These are phyloP conservation scores for Lipomyces starkeyi DNA, from an alignment of 805 yeast species.

Conservation along the genomic window DNA sequence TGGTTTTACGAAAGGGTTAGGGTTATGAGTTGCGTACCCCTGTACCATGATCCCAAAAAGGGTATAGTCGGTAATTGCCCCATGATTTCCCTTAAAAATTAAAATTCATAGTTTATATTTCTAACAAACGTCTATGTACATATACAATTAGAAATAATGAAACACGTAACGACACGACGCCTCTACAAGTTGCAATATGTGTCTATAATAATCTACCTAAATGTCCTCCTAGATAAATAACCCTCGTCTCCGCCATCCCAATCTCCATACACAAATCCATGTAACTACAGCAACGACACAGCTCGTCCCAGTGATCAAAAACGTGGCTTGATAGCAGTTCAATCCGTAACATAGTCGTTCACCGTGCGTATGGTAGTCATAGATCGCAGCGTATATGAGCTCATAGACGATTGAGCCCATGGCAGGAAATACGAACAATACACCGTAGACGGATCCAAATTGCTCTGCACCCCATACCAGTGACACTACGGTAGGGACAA, in stretches of 20 bases:
- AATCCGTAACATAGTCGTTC: slow-evolving; percentile 33
- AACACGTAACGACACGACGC: not conserved
- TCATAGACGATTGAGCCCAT: slow-evolving; percentile 75
- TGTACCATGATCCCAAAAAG: too few species aligned
- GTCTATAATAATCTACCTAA: not conserved
- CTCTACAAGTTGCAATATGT: not conserved
- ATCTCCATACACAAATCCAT: slow-evolving; percentile 27
- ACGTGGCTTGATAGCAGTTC: slow-evolving; percentile 43
- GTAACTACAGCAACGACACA: slow-evolving; percentile 36
- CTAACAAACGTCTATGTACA: not conserved
- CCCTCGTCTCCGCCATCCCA: slow-evolving; percentile 28
- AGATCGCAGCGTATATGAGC: slow-evolving; percentile 66
- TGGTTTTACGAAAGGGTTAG: too few species aligned
- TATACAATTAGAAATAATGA: not conserved
- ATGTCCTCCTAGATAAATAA: slow-evolving; percentile 20
- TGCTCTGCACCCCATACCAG: slow-evolving; percentile 86
- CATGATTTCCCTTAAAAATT: too few species aligned
- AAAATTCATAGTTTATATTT: too few species aligned
- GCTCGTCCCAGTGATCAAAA: slow-evolving; percentile 41
- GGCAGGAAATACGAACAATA: slow-evolving; percentile 88
- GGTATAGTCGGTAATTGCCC: too few species aligned
- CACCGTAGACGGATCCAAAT: slow-evolving; percentile 92
- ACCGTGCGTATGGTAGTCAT: slow-evolving; percentile 53
- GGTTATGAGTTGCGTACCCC: too few species aligned
- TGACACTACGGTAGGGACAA: slow-evolving; percentile 84